phyloP scores from a whole-genome alignment of 1,139 yeast genomes.

The Geotrichum reessii region DNA sequence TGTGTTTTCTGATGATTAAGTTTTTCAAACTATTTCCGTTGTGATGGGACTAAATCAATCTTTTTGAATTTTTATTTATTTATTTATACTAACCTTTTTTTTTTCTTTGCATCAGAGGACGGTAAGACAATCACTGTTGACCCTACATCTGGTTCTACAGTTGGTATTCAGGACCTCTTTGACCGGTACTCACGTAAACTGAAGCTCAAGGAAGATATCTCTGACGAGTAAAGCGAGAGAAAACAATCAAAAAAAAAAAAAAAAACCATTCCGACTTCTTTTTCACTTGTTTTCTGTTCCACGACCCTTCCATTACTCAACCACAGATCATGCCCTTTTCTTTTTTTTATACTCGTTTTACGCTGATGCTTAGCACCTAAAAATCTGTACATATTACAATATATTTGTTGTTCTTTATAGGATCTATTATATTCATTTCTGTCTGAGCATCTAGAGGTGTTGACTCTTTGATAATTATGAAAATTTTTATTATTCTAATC shows the following conservation, averaged over 20 bases:
- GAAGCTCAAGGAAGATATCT: slow-evolving; percentile 44
- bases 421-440: not conserved
- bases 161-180: slow-evolving; percentile 38
- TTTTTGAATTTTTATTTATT: too few species aligned
- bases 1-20: not conserved
- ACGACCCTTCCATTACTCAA: not conserved
- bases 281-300: not conserved
- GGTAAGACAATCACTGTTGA: slow-evolving; percentile 65
- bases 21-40: not conserved
- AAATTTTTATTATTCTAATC: too few species aligned
- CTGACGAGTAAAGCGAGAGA: slow-evolving; percentile 13
- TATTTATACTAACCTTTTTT: slow-evolving; percentile 10
- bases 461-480: too few species aligned
- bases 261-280: not conserved
- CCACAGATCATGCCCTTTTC: not conserved
- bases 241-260: not conserved
- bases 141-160: slow-evolving; percentile 44
- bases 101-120: slow-evolving; percentile 46
- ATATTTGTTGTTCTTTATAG: not conserved
- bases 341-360: not conserved
- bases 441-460: too few species aligned
- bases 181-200: slow-evolving; percentile 55
- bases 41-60: too few species aligned
- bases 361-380: not conserved
- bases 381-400: not conserved